phyloP scores from a whole-genome alignment of 306 rosid species.

The Acmispon strigosus region DNA sequence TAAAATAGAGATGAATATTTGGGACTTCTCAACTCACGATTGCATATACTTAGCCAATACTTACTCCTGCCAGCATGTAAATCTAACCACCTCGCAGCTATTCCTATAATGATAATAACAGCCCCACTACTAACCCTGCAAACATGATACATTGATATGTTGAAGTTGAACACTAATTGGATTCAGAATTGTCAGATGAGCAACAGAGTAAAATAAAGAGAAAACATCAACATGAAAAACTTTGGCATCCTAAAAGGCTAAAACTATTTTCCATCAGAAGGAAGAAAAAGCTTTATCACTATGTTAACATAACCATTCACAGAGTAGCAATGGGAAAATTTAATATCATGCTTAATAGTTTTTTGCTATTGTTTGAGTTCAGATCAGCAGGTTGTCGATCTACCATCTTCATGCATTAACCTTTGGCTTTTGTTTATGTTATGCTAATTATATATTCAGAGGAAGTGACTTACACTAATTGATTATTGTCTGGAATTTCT shows the following conservation, averaged over 20 bases:
- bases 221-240: neutral
- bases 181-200: neutral
- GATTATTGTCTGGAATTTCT: constrained; percentile 82
- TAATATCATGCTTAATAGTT: neutral
- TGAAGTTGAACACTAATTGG: neutral
- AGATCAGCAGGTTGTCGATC: neutral
- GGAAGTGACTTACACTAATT: constrained; percentile 58
- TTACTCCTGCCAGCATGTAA: constrained; percentile 48
- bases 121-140: constrained; percentile 75
- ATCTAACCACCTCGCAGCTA: constrained; percentile 68
- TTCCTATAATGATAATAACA: constrained; percentile 59
- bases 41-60: constrained; percentile 64
- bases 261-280: neutral
- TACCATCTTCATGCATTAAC: neutral
- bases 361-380: neutral
- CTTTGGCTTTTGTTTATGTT: neutral
- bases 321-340: neutral
- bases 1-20: constrained; percentile 56
- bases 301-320: neutral
- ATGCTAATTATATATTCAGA: constrained; percentile 9
- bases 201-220: neutral
- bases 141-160: constrained; percentile 13
- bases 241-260: neutral
- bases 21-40: constrained; percentile 35
- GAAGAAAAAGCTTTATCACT: neutral